phyloP scores from a whole-genome alignment of 2,329 filamentous ascomycete genomes.

The Mycogone perniciosa region DNA sequence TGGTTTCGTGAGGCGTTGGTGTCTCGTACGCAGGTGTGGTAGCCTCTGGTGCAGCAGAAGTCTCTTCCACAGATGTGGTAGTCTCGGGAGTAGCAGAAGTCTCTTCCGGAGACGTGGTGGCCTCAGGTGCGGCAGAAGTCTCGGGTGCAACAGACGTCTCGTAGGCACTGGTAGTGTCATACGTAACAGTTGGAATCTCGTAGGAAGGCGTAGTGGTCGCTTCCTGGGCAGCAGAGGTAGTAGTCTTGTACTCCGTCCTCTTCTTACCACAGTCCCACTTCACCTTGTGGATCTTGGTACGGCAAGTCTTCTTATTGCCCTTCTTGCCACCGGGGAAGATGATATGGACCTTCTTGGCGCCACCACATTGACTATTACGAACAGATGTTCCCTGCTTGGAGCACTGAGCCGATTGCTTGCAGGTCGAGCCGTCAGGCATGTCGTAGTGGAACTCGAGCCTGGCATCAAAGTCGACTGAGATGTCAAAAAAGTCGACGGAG shows the following conservation, averaged over 20 bases:
- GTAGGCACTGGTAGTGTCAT: neutral
- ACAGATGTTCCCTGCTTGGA: conserved; percentile 61
- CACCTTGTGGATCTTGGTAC: conserved; percentile 67
- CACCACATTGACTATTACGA: conserved; percentile 85
- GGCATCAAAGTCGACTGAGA: conserved; percentile 68
- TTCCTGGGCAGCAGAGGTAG: conserved; percentile 11
- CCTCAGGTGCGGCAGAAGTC: conserved; percentile 1
- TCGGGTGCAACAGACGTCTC: conserved; percentile 3
- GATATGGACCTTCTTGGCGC: conserved; percentile 75
- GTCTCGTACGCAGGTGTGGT: neutral
- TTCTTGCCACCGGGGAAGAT: conserved; percentile 54
- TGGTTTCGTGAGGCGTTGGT: neutral
- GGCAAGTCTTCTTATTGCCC: conserved; percentile 53
- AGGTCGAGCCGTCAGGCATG: conserved; percentile 75
- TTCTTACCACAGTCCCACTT: conserved; percentile 21
- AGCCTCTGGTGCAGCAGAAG: no score
- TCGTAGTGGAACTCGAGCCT: conserved; percentile 80
- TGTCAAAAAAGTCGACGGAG: conserved; percentile 68
- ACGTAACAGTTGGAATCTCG: neutral
- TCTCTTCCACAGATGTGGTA: neutral
- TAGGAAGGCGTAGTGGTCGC: conserved; percentile 9
- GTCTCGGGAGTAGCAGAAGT: neutral
- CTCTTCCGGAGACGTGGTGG: neutral
- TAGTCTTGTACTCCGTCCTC: conserved; percentile 1
- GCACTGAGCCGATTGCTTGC: conserved; percentile 72